phyloP scores from a whole-genome alignment of 495 filamentous ascomycete species.

The Penicillium chermesinum region DNA sequence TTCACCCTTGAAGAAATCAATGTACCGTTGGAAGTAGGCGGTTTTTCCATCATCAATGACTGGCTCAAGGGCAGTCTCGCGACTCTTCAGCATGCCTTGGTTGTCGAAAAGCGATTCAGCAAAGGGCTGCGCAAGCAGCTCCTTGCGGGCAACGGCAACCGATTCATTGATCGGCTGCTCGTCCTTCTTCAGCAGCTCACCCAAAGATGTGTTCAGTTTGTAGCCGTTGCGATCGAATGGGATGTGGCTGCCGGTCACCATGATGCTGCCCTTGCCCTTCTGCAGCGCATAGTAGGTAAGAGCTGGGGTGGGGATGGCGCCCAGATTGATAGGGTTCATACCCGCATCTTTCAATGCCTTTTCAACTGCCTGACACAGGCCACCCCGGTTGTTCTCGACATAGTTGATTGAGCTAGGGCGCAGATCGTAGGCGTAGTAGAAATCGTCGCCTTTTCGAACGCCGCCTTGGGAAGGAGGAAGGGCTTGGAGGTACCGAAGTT shows the following conservation, averaged over 20 bases:
- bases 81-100: constrained; percentile 20
- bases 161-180: constrained; percentile 25
- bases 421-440: constrained; percentile 26
- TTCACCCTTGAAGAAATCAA: constrained; percentile 22
- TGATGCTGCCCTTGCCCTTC: constrained; percentile 25
- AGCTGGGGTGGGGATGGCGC: constrained; percentile 27
- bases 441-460: constrained; percentile 22
- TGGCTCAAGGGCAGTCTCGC: constrained; percentile 2
- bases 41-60: constrained; percentile 8
- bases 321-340: constrained; percentile 24
- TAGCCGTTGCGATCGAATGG: constrained; percentile 32
- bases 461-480: constrained; percentile 16
- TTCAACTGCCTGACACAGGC: constrained; percentile 22
- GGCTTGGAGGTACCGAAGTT: constrained; percentile 25
- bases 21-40: constrained; percentile 22
- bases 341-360: constrained; percentile 20
- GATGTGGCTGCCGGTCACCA: constrained; percentile 30
- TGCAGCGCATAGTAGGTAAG: constrained; percentile 20
- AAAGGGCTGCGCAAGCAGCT: constrained; percentile 16
- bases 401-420: constrained; percentile 25
- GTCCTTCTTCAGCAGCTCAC: constrained; percentile 25
- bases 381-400: constrained; percentile 21
- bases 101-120: constrained; percentile 22
- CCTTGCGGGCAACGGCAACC: constrained; percentile 11
- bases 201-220: constrained; percentile 24